Percentiles rank a stretch among this genome's conserved stretches.
Conservation (phyloP, 2,329 filamentous ascomycete species). For the Fusarium vanettenii region DNA sequence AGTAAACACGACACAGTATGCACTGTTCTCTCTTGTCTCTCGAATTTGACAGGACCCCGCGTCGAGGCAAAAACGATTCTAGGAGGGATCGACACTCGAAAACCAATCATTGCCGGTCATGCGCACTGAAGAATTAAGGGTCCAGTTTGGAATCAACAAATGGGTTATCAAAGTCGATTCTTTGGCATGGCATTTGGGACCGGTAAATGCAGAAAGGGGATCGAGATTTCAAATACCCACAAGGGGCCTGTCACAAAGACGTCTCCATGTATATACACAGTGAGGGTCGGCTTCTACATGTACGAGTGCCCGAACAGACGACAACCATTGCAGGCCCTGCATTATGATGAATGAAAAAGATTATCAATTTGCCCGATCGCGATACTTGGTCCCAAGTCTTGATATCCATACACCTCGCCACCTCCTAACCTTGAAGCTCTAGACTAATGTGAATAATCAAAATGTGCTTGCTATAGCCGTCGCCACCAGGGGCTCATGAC, state of each 20-base stretch:
- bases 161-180: background rate
- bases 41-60: background rate
- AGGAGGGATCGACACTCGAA: background rate
- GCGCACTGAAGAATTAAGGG: slow-evolving; percentile 5
- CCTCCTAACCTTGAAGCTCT: background rate
- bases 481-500: background rate
- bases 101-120: slow-evolving; percentile 6
- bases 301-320: background rate
- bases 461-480: background rate
- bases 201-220: background rate
- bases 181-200: slow-evolving; percentile 8
- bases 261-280: background rate
- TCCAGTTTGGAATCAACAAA: slow-evolving; percentile 6
- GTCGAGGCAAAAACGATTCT: slow-evolving; percentile 3
- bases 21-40: background rate
- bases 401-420: background rate
- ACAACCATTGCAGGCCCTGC: background rate
- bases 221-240: background rate
- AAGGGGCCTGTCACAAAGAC: background rate
- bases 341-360: background rate
- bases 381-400: background rate
- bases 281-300: background rate
- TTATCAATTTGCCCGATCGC: background rate
- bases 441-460: background rate
- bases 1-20: background rate